These are phyloP conservation scores for Triticum timopheevii DNA, from an alignment of 176 grass and related monocot genomes.

Conservation along the genomic window DNA sequence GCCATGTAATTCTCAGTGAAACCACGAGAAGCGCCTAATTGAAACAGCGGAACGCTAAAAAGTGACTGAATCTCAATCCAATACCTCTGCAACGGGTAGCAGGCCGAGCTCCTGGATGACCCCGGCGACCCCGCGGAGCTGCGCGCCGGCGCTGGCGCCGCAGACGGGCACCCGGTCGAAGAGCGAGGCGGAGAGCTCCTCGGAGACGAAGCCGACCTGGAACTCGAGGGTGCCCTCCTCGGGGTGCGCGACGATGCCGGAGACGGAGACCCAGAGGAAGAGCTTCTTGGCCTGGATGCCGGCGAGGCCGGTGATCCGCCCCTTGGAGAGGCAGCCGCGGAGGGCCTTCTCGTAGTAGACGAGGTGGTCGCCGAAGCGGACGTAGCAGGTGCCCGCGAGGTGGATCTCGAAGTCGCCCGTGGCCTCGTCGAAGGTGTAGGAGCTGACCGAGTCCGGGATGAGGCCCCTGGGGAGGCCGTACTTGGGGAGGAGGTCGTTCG, in stretches of 20 bases:
- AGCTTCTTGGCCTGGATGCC: conserved; percentile 82
- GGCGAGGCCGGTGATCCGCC: conserved; percentile 52
- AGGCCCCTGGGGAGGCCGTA: conserved; percentile 80
- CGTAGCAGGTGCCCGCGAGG: conserved; percentile 65
- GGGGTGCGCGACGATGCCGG: conserved; percentile 50
- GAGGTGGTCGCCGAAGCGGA: conserved; percentile 53
- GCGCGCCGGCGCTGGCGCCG: conserved; percentile 26
- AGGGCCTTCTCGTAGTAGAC: conserved; percentile 67
- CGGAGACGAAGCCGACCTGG: conserved; percentile 57
- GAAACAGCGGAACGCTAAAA: not conserved
- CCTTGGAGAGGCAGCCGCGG: conserved; percentile 47
- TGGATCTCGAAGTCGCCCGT: conserved; percentile 66
- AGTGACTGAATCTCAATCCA: not conserved
- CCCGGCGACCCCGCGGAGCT: conserved; percentile 45
- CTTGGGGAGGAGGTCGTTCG: conserved; percentile 59
- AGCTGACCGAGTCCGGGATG: conserved; percentile 57
- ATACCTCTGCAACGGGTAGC: conserved; percentile 58
- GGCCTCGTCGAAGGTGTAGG: conserved; percentile 50
- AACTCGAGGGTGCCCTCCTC: conserved; percentile 57
- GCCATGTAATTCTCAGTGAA: not conserved
- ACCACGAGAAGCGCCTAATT: not conserved
- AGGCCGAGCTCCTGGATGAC: conserved; percentile 55
- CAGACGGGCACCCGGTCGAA: conserved; percentile 62
- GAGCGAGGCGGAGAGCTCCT: conserved; percentile 28
- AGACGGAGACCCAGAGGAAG: conserved; percentile 75